phyloP scores from a whole-genome alignment of 352 stramenopile genomes.

The Pythium sp. region DNA sequence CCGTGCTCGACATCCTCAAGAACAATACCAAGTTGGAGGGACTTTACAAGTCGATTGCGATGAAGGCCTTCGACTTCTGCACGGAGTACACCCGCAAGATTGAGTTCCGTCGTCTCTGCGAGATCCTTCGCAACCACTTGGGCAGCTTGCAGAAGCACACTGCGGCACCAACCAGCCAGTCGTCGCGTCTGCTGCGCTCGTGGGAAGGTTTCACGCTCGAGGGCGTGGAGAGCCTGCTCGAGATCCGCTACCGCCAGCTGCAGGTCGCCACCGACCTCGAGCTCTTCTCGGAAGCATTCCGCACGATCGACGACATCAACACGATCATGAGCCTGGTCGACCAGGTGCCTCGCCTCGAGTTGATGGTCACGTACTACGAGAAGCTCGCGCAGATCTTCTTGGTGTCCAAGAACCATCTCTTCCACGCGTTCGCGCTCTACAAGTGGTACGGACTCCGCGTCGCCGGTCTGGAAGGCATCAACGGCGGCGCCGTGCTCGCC shows the following conservation, averaged over 20 bases:
- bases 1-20: slow-evolving; percentile 97
- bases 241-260: slow-evolving; percentile 97
- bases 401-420: slow-evolving; percentile 96
- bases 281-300: slow-evolving; percentile 97
- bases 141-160: slow-evolving; percentile 93
- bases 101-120: slow-evolving; percentile 96
- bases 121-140: slow-evolving; percentile 97
- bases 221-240: slow-evolving; percentile 94
- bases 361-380: slow-evolving; percentile 98
- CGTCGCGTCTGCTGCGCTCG: slow-evolving; percentile 85
- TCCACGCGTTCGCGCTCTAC: slow-evolving; percentile 96
- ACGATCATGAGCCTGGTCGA: slow-evolving; percentile 92
- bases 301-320: slow-evolving; percentile 99
- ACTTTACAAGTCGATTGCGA: slow-evolving; percentile 73
- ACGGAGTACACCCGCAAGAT: slow-evolving; percentile 90
- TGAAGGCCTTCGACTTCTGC: slow-evolving; percentile 85
- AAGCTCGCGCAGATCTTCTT: slow-evolving; percentile 97
- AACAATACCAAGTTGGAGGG: slow-evolving; percentile 92
- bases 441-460: slow-evolving; percentile 95
- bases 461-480: slow-evolving; percentile 74
- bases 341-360: slow-evolving; percentile 89
- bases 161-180: slow-evolving; percentile 64
- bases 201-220: slow-evolving; percentile 97
- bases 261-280: slow-evolving; percentile 94
- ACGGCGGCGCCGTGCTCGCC: slow-evolving; percentile 35